These are phyloP conservation scores for Rhizophora apiculata DNA, from an alignment of 345 rosid species.

Conservation along the genomic window DNA sequence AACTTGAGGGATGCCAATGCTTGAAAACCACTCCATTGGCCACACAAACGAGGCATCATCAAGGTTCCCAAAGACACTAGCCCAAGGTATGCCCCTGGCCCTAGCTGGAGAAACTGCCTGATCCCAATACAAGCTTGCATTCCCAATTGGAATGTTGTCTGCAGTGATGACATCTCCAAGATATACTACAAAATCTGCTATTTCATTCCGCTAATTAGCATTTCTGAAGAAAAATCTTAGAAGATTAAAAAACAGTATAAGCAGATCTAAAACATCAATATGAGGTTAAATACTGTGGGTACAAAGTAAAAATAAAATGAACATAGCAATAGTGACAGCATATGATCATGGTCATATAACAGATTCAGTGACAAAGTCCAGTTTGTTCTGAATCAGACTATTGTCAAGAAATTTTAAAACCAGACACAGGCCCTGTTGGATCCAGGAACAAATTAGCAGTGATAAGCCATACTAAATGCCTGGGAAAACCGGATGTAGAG, in stretches of 20 bases:
- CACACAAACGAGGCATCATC: conserved; percentile 76
- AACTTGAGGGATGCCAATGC: conserved; percentile 63
- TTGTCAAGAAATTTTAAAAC: background rate
- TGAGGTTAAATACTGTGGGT: background rate
- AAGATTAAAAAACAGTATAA: background rate
- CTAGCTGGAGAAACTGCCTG: conserved; percentile 71
- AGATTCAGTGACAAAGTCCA: background rate
- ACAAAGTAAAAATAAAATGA: too few species aligned
- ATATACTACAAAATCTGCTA: conserved; percentile 73
- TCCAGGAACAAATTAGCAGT: too few species aligned
- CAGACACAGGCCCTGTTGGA: background rate
- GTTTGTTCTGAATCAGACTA: background rate
- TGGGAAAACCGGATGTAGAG: too few species aligned
- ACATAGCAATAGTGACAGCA: too few species aligned
- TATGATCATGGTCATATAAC: too few species aligned
- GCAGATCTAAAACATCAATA: background rate
- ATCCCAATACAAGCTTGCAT: conserved; percentile 82
- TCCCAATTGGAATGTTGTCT: conserved; percentile 61
- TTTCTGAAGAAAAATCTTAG: background rate
- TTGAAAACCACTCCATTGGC: conserved; percentile 82
- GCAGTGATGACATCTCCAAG: conserved; percentile 91
- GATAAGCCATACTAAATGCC: too few species aligned
- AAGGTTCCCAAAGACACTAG: conserved; percentile 81
- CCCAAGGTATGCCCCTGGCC: conserved; percentile 65
- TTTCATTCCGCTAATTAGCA: background rate